Percentiles rank a stretch among this genome's conserved stretches.
Conservation (phyloP, 2,329 filamentous ascomycete species). For the Cladophialophora chaetospira region DNA sequence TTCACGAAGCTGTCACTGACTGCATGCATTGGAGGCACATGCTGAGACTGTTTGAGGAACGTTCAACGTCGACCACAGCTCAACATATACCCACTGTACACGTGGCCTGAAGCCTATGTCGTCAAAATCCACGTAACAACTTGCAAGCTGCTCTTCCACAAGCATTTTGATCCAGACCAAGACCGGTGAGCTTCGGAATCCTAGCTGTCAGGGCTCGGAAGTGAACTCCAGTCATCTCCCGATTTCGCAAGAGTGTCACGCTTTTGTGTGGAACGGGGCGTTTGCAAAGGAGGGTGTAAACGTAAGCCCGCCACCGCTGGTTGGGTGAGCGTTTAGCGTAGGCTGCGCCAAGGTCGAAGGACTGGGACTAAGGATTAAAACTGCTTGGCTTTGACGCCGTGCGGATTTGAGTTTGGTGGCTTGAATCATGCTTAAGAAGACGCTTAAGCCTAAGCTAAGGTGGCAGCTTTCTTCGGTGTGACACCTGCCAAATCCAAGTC, state of each 20-base stretch:
- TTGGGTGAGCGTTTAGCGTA: slow-evolving; percentile 2
- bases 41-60: no score
- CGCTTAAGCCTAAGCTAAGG: slow-evolving; percentile 26
- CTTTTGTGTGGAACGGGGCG: neutral
- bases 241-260: neutral
- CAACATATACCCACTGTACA: no score
- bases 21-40: no score
- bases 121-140: neutral
- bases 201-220: neutral
- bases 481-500: neutral
- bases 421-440: slow-evolving; percentile 32
- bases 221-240: neutral
- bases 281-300: neutral
- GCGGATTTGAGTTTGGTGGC: slow-evolving; percentile 20
- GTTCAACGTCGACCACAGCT: no score
- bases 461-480: neutral
- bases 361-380: neutral
- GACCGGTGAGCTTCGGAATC: neutral
- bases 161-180: neutral
- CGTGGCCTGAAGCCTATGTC: no score
- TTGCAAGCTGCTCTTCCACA: neutral
- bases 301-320: slow-evolving; percentile 9
- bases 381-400: slow-evolving; percentile 12
- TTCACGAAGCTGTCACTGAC: no score
- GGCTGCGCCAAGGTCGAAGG: neutral